Evolutionary conservation across 169 alveolate genomes (phyloP).

Genomic region (Cryptosporidium xiaoi): DNA sequence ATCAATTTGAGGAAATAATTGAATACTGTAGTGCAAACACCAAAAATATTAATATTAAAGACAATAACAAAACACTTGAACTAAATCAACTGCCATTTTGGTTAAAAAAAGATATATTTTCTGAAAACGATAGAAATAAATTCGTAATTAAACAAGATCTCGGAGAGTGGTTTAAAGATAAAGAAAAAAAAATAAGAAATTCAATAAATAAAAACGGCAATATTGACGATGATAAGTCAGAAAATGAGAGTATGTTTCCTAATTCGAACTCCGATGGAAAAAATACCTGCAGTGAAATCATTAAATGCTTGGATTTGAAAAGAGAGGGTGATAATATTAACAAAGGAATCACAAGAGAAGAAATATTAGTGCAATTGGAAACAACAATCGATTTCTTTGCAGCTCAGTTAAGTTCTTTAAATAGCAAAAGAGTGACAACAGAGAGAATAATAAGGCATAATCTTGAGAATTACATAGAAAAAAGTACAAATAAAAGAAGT

Average conservation of each 20-base stretch:
- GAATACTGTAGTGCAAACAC: neutral
- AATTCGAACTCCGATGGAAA: neutral
- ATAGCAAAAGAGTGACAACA: slow-evolving; percentile 48
- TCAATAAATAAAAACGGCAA: slow-evolving; percentile 9
- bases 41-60: neutral
- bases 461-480: slow-evolving; percentile 5
- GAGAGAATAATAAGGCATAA: slow-evolving; percentile 42
- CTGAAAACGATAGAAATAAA: slow-evolving; percentile 1
- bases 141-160: slow-evolving; percentile 27
- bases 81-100: slow-evolving; percentile 25
- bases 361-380: slow-evolving; percentile 43
- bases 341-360: slow-evolving; percentile 18
- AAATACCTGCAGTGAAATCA: slow-evolving; percentile 19
- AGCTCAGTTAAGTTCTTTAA: slow-evolving; percentile 52
- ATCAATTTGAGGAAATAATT: slow-evolving; percentile 12
- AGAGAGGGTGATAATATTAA: neutral
- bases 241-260: neutral
- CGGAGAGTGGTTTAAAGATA: slow-evolving; percentile 60
- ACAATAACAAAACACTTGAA: neutral
- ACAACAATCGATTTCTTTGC: slow-evolving; percentile 47
- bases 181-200: slow-evolving; percentile 5
- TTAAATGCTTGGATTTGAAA: slow-evolving; percentile 11
- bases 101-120: slow-evolving; percentile 21
- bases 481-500: neutral
- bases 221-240: neutral